These are phyloP conservation scores for Gracilaria vermiculophylla DNA, from an alignment of 23 red algal genomes.

Conservation along the genomic window DNA sequence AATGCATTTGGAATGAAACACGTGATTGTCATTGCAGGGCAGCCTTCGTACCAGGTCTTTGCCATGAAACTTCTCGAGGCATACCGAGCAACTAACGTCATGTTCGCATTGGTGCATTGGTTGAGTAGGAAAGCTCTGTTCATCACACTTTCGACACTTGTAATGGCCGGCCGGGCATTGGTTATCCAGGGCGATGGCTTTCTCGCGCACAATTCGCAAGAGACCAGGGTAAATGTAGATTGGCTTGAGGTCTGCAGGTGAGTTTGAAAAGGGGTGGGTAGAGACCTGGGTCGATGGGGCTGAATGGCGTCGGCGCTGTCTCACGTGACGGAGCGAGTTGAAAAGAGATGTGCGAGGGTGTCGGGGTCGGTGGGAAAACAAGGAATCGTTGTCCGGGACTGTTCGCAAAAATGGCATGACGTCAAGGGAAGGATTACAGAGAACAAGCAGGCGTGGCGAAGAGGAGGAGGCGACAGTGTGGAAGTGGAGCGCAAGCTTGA, in stretches of 20 bases:
- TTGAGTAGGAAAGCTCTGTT: background rate
- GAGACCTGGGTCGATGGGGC: background rate
- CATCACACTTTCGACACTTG: constrained; percentile 37
- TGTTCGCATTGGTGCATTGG: constrained; percentile 17
- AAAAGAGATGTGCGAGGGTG: background rate
- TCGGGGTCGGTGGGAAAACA: background rate
- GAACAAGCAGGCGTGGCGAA: background rate
- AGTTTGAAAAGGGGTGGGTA: background rate
- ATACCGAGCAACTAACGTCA: constrained; percentile 44
- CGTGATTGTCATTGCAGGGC: constrained; percentile 58
- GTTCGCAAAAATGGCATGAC: background rate
- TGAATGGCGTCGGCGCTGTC: background rate
- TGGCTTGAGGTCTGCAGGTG: constrained; percentile 36
- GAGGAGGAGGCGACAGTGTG: background rate
- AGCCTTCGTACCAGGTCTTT: constrained; percentile 65
- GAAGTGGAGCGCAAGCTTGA: no score
- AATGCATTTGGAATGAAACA: constrained; percentile 75
- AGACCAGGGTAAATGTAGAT: constrained; percentile 72
- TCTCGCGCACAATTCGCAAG: constrained; percentile 54
- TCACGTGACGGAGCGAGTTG: background rate
- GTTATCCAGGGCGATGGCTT: constrained; percentile 57
- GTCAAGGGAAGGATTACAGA: background rate
- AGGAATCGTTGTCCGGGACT: background rate
- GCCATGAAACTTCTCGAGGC: constrained; percentile 58
- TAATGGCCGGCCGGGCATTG: constrained; percentile 67